Conservation (phyloP, 2,329 filamentous ascomycete species). For the Penicillium sp. region DNA sequence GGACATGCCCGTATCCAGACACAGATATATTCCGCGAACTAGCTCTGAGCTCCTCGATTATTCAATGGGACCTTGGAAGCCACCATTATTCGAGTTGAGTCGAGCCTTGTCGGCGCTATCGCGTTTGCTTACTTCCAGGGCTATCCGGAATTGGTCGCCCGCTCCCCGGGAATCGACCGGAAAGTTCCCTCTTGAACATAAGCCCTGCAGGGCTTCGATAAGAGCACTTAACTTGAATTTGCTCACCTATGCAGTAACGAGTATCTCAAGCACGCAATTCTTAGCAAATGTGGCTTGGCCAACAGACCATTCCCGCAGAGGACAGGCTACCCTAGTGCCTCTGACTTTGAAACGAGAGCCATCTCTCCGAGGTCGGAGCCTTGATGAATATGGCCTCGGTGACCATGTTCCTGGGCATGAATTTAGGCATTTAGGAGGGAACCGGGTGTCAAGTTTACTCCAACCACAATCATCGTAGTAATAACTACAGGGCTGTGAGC, state of each 20-base stretch:
- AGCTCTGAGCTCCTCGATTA: conserved; percentile 12
- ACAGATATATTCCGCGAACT: not conserved
- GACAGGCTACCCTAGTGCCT: not conserved
- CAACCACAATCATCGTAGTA: not conserved
- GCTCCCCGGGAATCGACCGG: not conserved
- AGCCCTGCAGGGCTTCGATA: not conserved
- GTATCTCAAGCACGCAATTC: conserved; percentile 1
- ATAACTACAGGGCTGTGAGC: not conserved
- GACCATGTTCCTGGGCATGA: not conserved
- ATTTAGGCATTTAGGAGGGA: not conserved
- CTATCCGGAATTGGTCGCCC: conserved; percentile 13
- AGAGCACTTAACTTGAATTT: not conserved
- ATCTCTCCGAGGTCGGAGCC: conserved; percentile 9
- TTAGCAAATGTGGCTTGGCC: not conserved
- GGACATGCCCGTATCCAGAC: conserved; percentile 10
- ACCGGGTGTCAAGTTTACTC: not conserved
- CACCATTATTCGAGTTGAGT: conserved; percentile 14
- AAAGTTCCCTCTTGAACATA: no score
- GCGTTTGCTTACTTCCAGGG: not conserved
- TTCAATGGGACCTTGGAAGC: conserved; percentile 15
- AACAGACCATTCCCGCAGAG: not conserved
- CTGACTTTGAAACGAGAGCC: conserved; percentile 3
- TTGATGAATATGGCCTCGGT: not conserved
- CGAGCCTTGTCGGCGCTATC: conserved; percentile 1
- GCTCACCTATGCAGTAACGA: not conserved